These are phyloP conservation scores for Colletotrichum paranaense DNA, from an alignment of 2,329 filamentous ascomycete genomes.

Conservation along the genomic window DNA sequence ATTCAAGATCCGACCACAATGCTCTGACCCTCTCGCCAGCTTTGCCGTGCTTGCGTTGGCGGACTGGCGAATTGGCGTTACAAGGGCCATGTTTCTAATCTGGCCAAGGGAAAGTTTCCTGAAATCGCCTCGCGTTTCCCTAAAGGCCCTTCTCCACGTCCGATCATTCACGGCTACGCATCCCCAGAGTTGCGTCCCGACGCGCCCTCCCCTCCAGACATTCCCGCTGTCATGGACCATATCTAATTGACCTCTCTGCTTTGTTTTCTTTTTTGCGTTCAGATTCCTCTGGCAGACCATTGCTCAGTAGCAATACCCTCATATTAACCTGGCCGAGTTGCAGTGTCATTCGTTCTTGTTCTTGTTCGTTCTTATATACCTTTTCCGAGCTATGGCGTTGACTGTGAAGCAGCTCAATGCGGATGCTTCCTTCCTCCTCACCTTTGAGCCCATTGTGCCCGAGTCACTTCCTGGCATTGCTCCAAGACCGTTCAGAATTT, in stretches of 20 bases:
- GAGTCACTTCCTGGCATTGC: conserved; percentile 48
- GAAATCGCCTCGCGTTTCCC: conserved; percentile 31
- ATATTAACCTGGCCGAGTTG: neutral
- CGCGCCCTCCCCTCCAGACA: neutral
- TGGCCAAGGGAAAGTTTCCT: conserved; percentile 21
- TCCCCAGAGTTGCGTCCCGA: conserved; percentile 18
- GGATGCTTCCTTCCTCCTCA: conserved; percentile 74
- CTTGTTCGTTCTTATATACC: neutral
- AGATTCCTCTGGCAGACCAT: neutral
- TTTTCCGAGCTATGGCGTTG: conserved; percentile 64
- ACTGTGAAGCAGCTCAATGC: conserved; percentile 72
- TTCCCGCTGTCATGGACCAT: conserved; percentile 24
- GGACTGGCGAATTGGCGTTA: conserved; percentile 23
- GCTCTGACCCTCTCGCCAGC: conserved; percentile 23
- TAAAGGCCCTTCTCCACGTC: conserved; percentile 12
- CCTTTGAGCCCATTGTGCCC: conserved; percentile 66
- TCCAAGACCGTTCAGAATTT: conserved; percentile 70
- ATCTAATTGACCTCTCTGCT: conserved; percentile 3
- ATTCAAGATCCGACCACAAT: conserved; percentile 15
- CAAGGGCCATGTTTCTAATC: conserved; percentile 26
- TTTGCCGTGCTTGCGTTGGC: neutral
- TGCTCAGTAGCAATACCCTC: neutral
- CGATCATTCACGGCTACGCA: conserved; percentile 16
- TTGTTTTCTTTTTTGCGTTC: neutral
- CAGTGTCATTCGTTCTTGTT: neutral